Evolutionary conservation across 2,329 filamentous ascomycete genomes (phyloP).

Genomic region (Talaromyces atroroseus): DNA sequence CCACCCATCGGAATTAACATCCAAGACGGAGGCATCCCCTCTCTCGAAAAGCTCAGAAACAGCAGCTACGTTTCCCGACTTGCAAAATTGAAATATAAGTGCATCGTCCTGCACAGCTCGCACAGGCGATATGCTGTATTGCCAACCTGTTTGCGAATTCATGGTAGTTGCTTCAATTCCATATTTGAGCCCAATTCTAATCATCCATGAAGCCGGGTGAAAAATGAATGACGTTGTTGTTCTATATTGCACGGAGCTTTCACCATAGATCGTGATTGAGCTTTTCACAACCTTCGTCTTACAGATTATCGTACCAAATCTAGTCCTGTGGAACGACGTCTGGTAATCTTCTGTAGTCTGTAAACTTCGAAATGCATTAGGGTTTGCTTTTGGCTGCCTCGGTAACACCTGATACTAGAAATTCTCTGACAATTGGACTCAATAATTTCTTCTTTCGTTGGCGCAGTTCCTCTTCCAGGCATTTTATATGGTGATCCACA

Average conservation of each 20-base stretch:
- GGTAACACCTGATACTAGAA: slow-evolving; percentile 2
- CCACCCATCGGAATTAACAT: not conserved
- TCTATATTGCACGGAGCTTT: not conserved
- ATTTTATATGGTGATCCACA: slow-evolving; percentile 1
- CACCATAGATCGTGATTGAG: not conserved
- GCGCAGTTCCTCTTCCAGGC: slow-evolving; percentile 1
- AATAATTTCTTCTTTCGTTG: not conserved
- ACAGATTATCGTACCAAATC: slow-evolving; percentile 1
- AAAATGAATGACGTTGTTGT: slow-evolving; percentile 9
- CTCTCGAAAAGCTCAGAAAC: slow-evolving; percentile 1
- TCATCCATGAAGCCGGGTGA: slow-evolving; percentile 6
- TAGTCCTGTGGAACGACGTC: not conserved
- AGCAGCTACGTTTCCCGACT: not conserved
- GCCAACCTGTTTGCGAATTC: slow-evolving; percentile 1
- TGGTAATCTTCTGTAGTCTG: not conserved
- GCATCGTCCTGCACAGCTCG: slow-evolving; percentile 5
- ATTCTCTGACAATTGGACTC: not conserved
- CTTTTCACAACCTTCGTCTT: not conserved
- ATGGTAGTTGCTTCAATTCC: slow-evolving; percentile 2
- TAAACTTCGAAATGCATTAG: not conserved
- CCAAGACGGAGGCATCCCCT: slow-evolving; percentile 5
- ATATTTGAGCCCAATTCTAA: slow-evolving; percentile 2
- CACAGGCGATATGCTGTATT: not conserved
- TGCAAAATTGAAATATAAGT: slow-evolving; percentile 6
- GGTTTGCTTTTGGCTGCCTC: not conserved